Base-by-base conservation (phyloP, 202 grass and related monocot species). In the Bolboschoenoplectus hybrid region DNA sequence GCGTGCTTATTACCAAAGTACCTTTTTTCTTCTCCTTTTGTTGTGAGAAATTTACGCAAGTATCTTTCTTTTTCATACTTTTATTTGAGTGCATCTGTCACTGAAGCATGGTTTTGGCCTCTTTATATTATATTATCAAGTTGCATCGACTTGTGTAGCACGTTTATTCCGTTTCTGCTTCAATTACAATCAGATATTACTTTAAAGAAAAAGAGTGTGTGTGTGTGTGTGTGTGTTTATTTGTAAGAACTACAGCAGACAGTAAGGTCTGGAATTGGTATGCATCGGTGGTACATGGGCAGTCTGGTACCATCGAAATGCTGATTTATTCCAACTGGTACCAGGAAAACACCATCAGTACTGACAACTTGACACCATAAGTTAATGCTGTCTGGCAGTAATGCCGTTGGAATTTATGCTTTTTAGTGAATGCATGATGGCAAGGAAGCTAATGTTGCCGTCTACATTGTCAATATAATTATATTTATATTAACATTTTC, bases 41-140 rank as follows among this genome's bases (percentile, higher is more conserved):
- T 26, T 26, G 26, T 26, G 26, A 26, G 26, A 26, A 26, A 26
- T 26, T 26, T 26, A 26, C 26, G 26, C 26, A 26, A 26, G 26
- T 26, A 26, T 26, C 26, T 26, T 26, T 26, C 26, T 26, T 26
- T 26, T 26, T 26, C 26, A 26, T 26, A 26, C 83, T 95, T 97
- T 19, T 83, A 66, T 52, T 88, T 81, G 8, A 89, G 91, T 63
- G 92, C 95, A 71, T 95, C 92, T 78, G 88, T 93, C 4, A 93
- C 91, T 1, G 93, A 91, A 44, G 40, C 91, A 8, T 82, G 87
- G 87, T 88, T 93, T 13, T 89, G 82, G 10, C 90, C 90, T 56
- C 67, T 86, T 1, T 83, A 80, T 41, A 9, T 44, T 13, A 82
- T 87, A 90, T 91, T 26, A 26, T 26, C 26, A 26, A 93, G 8